Conservation (phyloP, 768 basidiomycete species). For the Serpula lacrymans region DNA sequence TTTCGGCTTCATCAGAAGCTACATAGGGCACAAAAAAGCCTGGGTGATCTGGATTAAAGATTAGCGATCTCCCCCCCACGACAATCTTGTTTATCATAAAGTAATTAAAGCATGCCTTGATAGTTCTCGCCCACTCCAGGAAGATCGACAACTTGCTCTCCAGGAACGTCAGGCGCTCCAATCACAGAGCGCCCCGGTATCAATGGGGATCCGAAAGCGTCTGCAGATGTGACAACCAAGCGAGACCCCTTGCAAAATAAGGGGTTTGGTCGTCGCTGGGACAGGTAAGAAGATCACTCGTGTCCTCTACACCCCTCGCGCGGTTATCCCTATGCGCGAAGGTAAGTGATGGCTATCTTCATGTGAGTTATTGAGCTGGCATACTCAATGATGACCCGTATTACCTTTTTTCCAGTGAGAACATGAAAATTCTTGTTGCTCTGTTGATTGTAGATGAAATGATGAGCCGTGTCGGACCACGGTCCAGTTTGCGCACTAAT, state of each 20-base stretch:
- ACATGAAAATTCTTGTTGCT: slow-evolving; percentile 42
- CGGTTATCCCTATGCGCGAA: slow-evolving; percentile 18
- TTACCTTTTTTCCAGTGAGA: slow-evolving; percentile 37
- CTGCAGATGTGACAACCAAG: slow-evolving; percentile 48
- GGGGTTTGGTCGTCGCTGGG: slow-evolving; percentile 19
- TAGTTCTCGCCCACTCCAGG: slow-evolving; percentile 76
- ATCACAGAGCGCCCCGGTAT: slow-evolving; percentile 67
- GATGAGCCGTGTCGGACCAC: slow-evolving; percentile 54
- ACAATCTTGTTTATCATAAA: too few species aligned
- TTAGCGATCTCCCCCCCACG: too few species aligned
- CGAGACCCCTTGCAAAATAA: slow-evolving; percentile 32
- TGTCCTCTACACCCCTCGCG: slow-evolving; percentile 50
- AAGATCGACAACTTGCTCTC: slow-evolving; percentile 52
- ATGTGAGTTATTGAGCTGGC: too few species aligned
- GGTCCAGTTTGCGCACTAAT: slow-evolving; percentile 47
- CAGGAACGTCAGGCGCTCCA: slow-evolving; percentile 49
- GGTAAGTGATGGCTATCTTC: too few species aligned
- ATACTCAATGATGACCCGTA: slow-evolving; percentile 49
- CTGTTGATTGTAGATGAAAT: slow-evolving; percentile 47
- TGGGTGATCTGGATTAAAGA: slow-evolving; percentile 25
- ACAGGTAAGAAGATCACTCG: slow-evolving; percentile 25
- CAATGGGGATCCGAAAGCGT: slow-evolving; percentile 53
- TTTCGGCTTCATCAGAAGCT: slow-evolving; percentile 44
- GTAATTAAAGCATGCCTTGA: slow-evolving; percentile 33
- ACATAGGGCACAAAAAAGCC: slow-evolving; percentile 29